Evolutionary conservation across 306 rosid species (phyloP), one percentile per base, ranked within the genome.

Genomic region (Begonia loranthoides): DNA sequence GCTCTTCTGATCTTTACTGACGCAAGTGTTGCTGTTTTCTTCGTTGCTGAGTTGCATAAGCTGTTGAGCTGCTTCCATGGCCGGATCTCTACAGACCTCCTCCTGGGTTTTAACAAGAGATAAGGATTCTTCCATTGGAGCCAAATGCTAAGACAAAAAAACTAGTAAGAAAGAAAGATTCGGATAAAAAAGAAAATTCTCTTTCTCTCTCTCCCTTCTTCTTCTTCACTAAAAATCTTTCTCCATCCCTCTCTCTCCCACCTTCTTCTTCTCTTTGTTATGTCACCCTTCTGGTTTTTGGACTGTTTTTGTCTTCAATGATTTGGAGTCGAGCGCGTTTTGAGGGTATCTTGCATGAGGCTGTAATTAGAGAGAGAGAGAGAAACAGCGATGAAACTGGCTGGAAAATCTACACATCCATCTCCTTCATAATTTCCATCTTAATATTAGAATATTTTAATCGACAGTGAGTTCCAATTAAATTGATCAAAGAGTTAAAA

Each of bases 151-250:
- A 43, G n/a, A 43, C 13, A 0, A n/a, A 43, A n/a, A 43, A 43
- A 10, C 15, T 10, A n/a, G 15, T n/a, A 12, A 43, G 47, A 43
- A 10, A 43, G 47, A n/a, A 12, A 43, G 47, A 43, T 43, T 10
- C 2, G 13, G 13, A 43, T 43, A 10, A 43, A n/a, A 43, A 43
- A 43, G 15, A n/a, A 12, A 43, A 9, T 2, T 49, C 28, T 47
- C 51, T 47, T 9, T 47, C 51, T 14, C 52, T 49, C 52, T 49
- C 51, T n/a, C 51, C 16, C 17, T 19, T 49, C 52, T 49, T 10
- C 10, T 49, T 15, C 5, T 49, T 17, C 36, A 28, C 36, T 28
- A 8, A 28, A 28, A 28, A 2, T 13, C 51, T 3, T 47, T 47
- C 51, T 47, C 51, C 9, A n/a, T 15, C n/a, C n/a, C 17, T 49